Base-by-base conservation (phyloP, 2,329 filamentous ascomycete species). In the Cladobotryum mycophilum region DNA sequence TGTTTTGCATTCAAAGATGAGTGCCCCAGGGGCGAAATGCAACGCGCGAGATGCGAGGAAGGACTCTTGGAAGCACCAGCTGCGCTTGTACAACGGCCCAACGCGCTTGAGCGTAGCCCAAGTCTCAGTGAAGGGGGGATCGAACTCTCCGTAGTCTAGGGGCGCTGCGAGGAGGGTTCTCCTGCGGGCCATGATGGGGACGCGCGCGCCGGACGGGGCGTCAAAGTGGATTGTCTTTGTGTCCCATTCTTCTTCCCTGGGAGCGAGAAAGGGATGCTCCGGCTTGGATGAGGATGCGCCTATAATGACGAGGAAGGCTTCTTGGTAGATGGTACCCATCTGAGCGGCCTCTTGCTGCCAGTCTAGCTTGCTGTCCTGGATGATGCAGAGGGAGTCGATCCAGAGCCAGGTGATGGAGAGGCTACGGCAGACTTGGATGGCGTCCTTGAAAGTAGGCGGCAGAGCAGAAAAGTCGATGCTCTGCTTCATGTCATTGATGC, bases 361-460 rank as follows among this genome's bases (percentile, higher is more conserved):
- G 34, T 53, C 51, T 5, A 15, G 5, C 5, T 15, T 14, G 22
- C 14, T 33, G 22, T 53, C 42, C 14, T 53, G 51, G 6, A 49
- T 14, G 20, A 53, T 42, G 33, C 51, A 53, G 12, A 53, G 34
- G 12, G 42, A 41, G 8, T 50, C 51, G 14, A 53, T 30, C 37
- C 43, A 53, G 47, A 53, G 42, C 7, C 33, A 47, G 3, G 37
- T 6, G 17, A 53, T 25, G 8, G 34, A 14, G n/a, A 50, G 45
- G 11, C 13, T 11, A 13, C 34, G 13, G 5, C 41, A 45, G 4
- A 50, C 37, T 14, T 13, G 20, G 11, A n/a, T 18, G 20, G 47
- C 47, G 33, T 53, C 43, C 8, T n/a, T 15, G 9, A 53, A 17
- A 15, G 37, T 48, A 8, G n/a, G 12, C 2, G 51, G 51, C 33